phyloP scores from a whole-genome alignment of 1,284 basidiomycete genomes.

The Vanrija humicola region DNA sequence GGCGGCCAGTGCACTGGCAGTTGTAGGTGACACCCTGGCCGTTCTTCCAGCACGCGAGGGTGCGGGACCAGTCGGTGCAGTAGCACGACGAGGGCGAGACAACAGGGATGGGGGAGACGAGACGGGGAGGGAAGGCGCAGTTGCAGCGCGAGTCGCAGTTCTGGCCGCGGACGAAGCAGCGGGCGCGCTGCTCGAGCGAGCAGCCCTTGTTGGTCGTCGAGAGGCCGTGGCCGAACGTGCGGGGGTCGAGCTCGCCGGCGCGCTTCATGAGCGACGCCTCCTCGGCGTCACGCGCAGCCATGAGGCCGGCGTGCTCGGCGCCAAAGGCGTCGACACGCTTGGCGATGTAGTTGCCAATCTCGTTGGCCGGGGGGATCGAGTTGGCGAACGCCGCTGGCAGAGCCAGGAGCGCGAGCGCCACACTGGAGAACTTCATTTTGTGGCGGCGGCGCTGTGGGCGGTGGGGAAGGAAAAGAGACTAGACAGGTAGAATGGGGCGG shows the following conservation, averaged over 20 bases:
- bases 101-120: neutral
- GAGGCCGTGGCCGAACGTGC: slow-evolving; percentile 1
- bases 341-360: neutral
- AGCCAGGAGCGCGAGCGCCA: slow-evolving; percentile 5
- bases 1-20: no score
- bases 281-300: neutral
- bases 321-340: neutral
- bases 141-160: slow-evolving; percentile 4
- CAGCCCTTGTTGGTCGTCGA: neutral
- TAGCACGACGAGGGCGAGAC: slow-evolving; percentile 4
- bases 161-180: slow-evolving; percentile 10
- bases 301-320: no score
- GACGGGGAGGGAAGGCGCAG: neutral
- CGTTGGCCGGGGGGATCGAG: neutral
- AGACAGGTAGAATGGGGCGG: neutral
- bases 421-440: slow-evolving; percentile 3
- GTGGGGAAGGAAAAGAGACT: neutral
- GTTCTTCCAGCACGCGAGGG: neutral
- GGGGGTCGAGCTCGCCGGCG: neutral
- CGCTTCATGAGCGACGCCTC: no score
- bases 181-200: neutral
- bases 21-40: no score
- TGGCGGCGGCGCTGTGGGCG: neutral
- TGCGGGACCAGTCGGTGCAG: neutral
- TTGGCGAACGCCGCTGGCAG: slow-evolving; percentile 1